phyloP scores from a whole-genome alignment of 108 stramenopile species.

The Cyclotella choctawhatcheeana region DNA sequence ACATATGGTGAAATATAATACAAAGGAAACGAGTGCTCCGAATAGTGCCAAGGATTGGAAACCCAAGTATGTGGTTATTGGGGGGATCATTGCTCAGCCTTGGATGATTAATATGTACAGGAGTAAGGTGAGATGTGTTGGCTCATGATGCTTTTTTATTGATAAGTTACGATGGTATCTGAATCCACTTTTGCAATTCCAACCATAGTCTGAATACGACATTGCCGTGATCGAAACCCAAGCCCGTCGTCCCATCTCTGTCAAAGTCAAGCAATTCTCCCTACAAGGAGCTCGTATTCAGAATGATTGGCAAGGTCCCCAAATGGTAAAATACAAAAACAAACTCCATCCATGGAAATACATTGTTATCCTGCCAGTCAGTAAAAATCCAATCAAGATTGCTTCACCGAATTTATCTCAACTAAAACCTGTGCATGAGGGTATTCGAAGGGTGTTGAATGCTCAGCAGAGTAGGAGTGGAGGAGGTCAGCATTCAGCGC shows the following conservation, averaged over 20 bases:
- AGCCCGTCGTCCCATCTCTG: slow-evolving; percentile 87
- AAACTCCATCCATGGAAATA: slow-evolving; percentile 91
- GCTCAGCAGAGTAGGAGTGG: slow-evolving; percentile 80
- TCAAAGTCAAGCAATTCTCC: slow-evolving; percentile 92
- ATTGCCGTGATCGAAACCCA: slow-evolving; percentile 93
- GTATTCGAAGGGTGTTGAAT: slow-evolving; percentile 80
- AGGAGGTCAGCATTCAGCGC: slow-evolving; percentile 8
- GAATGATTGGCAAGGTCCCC: slow-evolving; percentile 93
- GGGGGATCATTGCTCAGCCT: slow-evolving; percentile 92
- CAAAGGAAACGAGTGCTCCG: slow-evolving; percentile 83
- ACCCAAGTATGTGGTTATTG: slow-evolving; percentile 91
- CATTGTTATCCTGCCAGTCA: slow-evolving; percentile 83
- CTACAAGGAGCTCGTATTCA: slow-evolving; percentile 89
- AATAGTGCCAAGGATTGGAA: slow-evolving; percentile 91
- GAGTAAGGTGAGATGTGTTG: slow-evolving; percentile 80
- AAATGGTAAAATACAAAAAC: slow-evolving; percentile 94
- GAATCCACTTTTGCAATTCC: too few species aligned
- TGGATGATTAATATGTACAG: slow-evolving; percentile 96
- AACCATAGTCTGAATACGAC: slow-evolving; percentile 80
- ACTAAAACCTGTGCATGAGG: slow-evolving; percentile 88
- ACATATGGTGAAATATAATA: slow-evolving; percentile 93
- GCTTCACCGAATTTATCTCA: slow-evolving; percentile 80
- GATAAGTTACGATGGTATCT: too few species aligned
- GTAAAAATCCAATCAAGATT: slow-evolving; percentile 92
- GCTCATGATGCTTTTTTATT: background rate